Base-by-base conservation (phyloP, 192 early-diverging fungal genomes). In the Linnemannia hyalina region DNA sequence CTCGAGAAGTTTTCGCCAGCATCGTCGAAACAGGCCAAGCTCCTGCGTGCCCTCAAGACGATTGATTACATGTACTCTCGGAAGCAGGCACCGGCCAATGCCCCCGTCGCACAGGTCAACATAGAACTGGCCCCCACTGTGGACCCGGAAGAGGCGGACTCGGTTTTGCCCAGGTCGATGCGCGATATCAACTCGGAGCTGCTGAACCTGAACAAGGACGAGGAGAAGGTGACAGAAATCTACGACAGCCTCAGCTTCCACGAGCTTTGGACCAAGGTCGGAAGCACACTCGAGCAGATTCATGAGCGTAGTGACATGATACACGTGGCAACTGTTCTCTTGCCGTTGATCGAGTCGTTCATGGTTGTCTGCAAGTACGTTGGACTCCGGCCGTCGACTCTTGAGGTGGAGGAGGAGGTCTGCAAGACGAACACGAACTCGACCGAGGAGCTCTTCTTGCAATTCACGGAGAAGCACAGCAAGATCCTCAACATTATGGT, bases 401-500 rank as follows among this genome's bases (percentile, higher is more conserved):
- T 79, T 32, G 85, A 89, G 41, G 73, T 92, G 47, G 83, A 78
- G 29, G 88, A 90, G 63, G 70, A 75, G 26, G 35, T 42, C 6
- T 55, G 71, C 29, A 79, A 72, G 65, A n/a, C 81, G 32, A 71
- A 74, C 9, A 63, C 71, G 95, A 85, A 91, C 44, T 82, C 73
- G 40, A 90, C 78, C 42, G 92, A 92, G 55, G 93, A 96, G 41
- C 90, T 95, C 29, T 99, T 99, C 90, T 92, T 95, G 75, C 89
- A 87, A 42, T 98, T 98, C 81, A 98, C 97, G 6, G 97, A 98
- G 87, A 92, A 95, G 69, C 97, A 99, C 90, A 94, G 95, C 76
- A 99, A 98, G 93, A 94, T 98, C 29, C 91, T 99, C 36, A 99
- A 99, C 88, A 96, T 95, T 32, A 97, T 99, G 94, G 98, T 99